A percentile compares a stretch with the other conserved stretches of the same genome.
Conservation (phyloP, 2,329 filamentous ascomycete species). For the Fusarium algeriense region DNA sequence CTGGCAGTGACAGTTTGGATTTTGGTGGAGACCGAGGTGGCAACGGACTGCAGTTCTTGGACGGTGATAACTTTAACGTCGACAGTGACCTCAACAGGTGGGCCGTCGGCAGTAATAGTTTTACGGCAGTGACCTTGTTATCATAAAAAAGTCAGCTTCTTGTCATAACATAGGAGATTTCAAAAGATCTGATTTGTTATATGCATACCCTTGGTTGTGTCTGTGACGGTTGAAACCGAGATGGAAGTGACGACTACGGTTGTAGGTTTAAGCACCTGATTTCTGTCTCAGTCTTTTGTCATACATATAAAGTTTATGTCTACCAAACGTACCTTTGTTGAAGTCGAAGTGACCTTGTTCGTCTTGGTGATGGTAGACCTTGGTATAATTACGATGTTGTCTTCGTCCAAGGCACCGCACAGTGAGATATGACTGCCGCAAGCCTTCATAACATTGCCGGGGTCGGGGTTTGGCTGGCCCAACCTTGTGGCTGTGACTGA, state of each 20-base stretch:
- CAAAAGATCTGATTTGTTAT: rapidly evolving
- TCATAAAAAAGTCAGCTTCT: neutral
- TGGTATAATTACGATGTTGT: neutral
- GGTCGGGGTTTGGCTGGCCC: rapidly evolving
- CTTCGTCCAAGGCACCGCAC: neutral
- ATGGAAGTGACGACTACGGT: rapidly evolving
- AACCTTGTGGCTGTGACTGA: neutral
- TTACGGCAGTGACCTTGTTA: neutral
- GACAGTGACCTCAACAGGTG: rapidly evolving
- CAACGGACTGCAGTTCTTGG: neutral
- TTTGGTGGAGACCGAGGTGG: rapidly evolving
- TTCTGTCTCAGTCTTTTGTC: rapidly evolving
- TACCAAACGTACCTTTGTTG: neutral
- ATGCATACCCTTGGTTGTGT: neutral
- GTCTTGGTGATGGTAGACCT: rapidly evolving
- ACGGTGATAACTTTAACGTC: neutral
- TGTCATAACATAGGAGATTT: rapidly evolving
- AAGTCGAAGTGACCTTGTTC: rapidly evolving
- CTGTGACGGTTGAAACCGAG: rapidly evolving
- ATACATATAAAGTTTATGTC: rapidly evolving
- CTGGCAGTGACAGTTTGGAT: rapidly evolving
- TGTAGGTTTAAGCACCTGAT: neutral
- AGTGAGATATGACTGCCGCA: neutral
- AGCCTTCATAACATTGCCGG: neutral
- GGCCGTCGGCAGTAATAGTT: neutral